phyloP scores from a whole-genome alignment of 148 eudicot species.

The Camellia sinensis region DNA sequence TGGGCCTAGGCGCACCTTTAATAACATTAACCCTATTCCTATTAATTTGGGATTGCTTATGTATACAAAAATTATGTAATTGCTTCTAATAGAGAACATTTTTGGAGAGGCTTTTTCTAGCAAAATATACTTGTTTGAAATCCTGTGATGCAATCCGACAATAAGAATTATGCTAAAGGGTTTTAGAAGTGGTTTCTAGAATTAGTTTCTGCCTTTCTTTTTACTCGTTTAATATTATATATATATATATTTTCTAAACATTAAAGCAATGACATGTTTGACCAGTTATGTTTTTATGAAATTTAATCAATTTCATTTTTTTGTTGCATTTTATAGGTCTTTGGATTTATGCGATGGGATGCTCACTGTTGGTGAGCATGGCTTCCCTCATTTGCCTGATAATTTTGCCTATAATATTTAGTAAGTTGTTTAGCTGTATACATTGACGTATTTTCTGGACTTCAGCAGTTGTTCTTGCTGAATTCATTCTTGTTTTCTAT shows the following conservation, averaged over 20 bases:
- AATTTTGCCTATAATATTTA: conserved; percentile 70
- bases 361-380: conserved; percentile 95
- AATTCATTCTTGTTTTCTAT: not conserved
- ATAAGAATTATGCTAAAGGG: too few species aligned
- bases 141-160: too few species aligned
- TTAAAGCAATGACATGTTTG: not conserved
- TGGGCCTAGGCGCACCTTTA: too few species aligned
- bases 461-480: not conserved
- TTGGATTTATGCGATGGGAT: conserved; percentile 86
- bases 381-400: conserved; percentile 93
- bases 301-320: conserved; percentile 3
- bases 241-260: not conserved
- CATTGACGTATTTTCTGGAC: not conserved
- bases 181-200: too few species aligned
- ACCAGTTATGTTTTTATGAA: not conserved
- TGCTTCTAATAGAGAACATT: too few species aligned
- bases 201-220: too few species aligned
- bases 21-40: too few species aligned
- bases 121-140: too few species aligned
- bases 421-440: conserved; percentile 49
- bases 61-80: too few species aligned
- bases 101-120: too few species aligned
- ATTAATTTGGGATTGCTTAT: too few species aligned
- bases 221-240: too few species aligned
- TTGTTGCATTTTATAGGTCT: conserved; percentile 46